Evolutionary conservation across 257 asterid genomes (phyloP).

Genomic region (Penstemon eatonii): DNA sequence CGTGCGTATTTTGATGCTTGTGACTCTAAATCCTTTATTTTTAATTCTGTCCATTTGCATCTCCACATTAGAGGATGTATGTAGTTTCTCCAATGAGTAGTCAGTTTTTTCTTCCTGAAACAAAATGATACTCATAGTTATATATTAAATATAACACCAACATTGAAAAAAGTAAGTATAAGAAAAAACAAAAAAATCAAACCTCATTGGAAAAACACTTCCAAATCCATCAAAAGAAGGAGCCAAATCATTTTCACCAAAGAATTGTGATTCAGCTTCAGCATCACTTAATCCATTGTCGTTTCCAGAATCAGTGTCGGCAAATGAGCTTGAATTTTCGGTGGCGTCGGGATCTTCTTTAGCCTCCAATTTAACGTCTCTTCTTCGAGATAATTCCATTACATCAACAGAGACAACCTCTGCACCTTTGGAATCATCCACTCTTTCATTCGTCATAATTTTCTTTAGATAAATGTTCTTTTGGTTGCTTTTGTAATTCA

Average conservation of each 20-base stretch:
- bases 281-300: slow-evolving; percentile 75
- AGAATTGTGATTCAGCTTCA: slow-evolving; percentile 76
- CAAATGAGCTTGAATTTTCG: slow-evolving; percentile 89
- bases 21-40: slow-evolving; percentile 63
- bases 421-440: slow-evolving; percentile 34
- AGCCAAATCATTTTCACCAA: slow-evolving; percentile 49
- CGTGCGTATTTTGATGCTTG: slow-evolving; percentile 58
- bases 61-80: slow-evolving; percentile 92
- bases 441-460: slow-evolving; percentile 39
- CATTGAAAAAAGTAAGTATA: not conserved
- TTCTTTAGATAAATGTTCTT: slow-evolving; percentile 21
- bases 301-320: slow-evolving; percentile 57
- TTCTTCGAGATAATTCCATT: slow-evolving; percentile 46
- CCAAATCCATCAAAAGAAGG: slow-evolving; percentile 65
- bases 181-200: slow-evolving; percentile 17
- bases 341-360: slow-evolving; percentile 84
- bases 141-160: not conserved
- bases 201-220: slow-evolving; percentile 74
- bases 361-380: slow-evolving; percentile 46
- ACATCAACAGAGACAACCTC: slow-evolving; percentile 51
- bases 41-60: slow-evolving; percentile 86
- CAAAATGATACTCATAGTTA: not conserved
- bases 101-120: slow-evolving; percentile 78
- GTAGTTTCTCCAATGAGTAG: slow-evolving; percentile 82
- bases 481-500: slow-evolving; percentile 26